Base-by-base conservation (phyloP, 441 rosid species). In the Brassica balearica region DNA sequence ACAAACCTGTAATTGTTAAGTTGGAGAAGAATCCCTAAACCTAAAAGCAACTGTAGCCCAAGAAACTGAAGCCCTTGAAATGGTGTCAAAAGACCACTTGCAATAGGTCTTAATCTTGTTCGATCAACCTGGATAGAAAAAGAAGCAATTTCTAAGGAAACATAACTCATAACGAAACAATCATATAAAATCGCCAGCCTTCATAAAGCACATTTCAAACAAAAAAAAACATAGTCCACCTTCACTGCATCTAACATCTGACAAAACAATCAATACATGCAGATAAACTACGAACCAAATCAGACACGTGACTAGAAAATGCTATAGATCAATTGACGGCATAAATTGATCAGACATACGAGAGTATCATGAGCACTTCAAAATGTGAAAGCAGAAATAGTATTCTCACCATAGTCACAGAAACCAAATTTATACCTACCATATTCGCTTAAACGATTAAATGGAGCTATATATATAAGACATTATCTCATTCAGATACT, bases 1-100 rank as follows among this genome's bases (percentile, higher is more conserved):
- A 71, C 3, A 17, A 67, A 88, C 99, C 99, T 95, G 81, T 88
- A 95, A 75, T 86, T 84, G 78, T 95, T 95, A 82, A 93, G 85
- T 51, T 95, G 97, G 66, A 92, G 91, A 63, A 95, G 98, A 88
- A 95, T 95, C 74, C 95, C 98, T 72, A 93, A 95, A 81, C 98
- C 98, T 85, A 93, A 80, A 78, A 90, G 84, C 84, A 95, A 85
- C 61, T 95, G 95, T 76, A 88, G 76, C 65, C 93, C 98, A 72
- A 95, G 94, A 84, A 95, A 95, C 73, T 77, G 84, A 82, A 90
- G 82, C 66, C 97, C 99, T 80, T 88, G 86, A 84, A 89, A 93
- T 74, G 97, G 97, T 58, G 97, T 89, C 83, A 91, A 72, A 74
- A 88, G 87, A 79, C 99, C 99, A 87, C 96, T 91, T 23, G 99